Conservation (phyloP, 345 rosid genomes). For the Brassica incana region DNA sequence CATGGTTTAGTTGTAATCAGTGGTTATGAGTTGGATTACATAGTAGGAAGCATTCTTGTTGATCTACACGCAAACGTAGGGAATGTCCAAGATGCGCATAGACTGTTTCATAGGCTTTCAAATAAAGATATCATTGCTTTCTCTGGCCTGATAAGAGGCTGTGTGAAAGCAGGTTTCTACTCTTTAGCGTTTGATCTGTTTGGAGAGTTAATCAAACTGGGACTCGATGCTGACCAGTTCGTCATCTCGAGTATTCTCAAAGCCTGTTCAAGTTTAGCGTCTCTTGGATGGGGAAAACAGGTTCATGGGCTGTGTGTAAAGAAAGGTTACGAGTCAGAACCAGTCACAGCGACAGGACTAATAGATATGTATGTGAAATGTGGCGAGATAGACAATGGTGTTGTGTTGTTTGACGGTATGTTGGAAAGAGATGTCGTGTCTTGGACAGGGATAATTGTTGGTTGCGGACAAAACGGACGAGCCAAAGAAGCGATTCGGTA, state of each 20-base stretch:
- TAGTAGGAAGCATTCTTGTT: conserved; percentile 63
- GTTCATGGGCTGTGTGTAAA: conserved; percentile 61
- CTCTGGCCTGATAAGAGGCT: conserved; percentile 61
- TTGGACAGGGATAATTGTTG: conserved; percentile 73
- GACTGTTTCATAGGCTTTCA: conserved; percentile 52
- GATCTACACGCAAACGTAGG: conserved; percentile 61
- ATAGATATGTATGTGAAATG: conserved; percentile 68
- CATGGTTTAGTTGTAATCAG: conserved; percentile 55
- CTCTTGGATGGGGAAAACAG: conserved; percentile 59
- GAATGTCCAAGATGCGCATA: conserved; percentile 41
- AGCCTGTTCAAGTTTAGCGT: conserved; percentile 58
- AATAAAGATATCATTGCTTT: conserved; percentile 61
- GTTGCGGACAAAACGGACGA: conserved; percentile 77
- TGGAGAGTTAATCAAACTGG: conserved; percentile 46
- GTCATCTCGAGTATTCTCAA: conserved; percentile 56
- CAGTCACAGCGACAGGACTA: conserved; percentile 49
- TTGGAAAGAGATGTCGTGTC: conserved; percentile 57
- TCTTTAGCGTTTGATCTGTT: conserved; percentile 50
- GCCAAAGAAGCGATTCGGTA: conserved; percentile 51
- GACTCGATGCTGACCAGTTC: conserved; percentile 52
- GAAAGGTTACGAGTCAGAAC: conserved; percentile 56
- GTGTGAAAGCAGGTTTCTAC: conserved; percentile 48
- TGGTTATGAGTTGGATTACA: conserved; percentile 57
- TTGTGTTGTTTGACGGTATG: conserved; percentile 47
- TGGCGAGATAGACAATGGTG: conserved; percentile 58